A percentile compares a stretch with the other conserved stretches of the same genome.
These are phyloP conservation scores for Herpotrichia juniperi DNA, from an alignment of 2,329 filamentous ascomycete species.

Conservation along the genomic window DNA sequence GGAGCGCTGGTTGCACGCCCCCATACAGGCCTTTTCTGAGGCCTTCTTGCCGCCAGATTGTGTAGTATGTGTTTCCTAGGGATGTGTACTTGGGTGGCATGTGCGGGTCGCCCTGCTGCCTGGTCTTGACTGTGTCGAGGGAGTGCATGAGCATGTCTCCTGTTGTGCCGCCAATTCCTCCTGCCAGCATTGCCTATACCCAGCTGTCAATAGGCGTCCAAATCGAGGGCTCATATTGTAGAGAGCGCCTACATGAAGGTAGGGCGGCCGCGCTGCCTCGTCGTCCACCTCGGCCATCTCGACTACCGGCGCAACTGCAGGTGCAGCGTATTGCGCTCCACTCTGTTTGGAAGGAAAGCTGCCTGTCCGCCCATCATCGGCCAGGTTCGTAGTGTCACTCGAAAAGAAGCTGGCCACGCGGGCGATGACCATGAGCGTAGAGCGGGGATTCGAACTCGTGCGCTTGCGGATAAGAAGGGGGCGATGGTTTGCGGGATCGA, in stretches of 20 bases:
- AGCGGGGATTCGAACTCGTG: constrained; percentile 18
- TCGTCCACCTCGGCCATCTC: constrained; percentile 42
- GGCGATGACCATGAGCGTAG: constrained; percentile 56
- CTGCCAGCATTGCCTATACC: constrained; percentile 86
- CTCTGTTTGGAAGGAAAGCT: constrained; percentile 27
- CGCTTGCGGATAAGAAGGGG: not conserved
- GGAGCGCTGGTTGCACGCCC: constrained; percentile 87
- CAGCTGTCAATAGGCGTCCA: not conserved
- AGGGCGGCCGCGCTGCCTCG: constrained; percentile 54
- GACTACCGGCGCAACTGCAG: constrained; percentile 7
- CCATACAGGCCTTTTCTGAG: constrained; percentile 85
- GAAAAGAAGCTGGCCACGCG: constrained; percentile 56
- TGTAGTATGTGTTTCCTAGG: constrained; percentile 87
- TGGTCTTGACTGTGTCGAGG: constrained; percentile 96
- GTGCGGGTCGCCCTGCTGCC: constrained; percentile 94
- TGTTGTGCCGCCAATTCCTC: constrained; percentile 87
- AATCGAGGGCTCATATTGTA: not conserved
- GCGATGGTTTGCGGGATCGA: not conserved
- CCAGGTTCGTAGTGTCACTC: constrained; percentile 37
- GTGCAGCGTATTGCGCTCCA: constrained; percentile 23
- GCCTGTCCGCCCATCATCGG: constrained; percentile 45
- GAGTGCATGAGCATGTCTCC: constrained; percentile 99
- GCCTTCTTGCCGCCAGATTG: constrained; percentile 91
- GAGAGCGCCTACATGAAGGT: constrained; percentile 51
- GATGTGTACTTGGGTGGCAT: constrained; percentile 92